Evolutionary conservation across 768 basidiomycete species (phyloP).

Genomic region (Lentinula sp.): DNA sequence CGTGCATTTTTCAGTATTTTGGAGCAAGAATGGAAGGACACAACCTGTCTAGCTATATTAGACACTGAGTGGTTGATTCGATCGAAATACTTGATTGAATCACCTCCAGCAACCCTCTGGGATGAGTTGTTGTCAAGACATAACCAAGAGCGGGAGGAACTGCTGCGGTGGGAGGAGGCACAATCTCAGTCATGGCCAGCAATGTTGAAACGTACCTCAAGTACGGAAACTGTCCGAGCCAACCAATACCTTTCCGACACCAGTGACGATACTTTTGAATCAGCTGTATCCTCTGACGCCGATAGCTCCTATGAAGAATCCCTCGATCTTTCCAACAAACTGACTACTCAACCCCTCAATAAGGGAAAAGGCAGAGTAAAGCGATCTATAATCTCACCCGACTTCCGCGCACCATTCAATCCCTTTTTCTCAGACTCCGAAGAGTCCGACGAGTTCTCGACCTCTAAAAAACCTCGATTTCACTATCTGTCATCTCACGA

Average conservation of each 20-base stretch:
- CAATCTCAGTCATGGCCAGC: background rate
- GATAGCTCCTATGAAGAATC: background rate
- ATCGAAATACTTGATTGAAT: conserved; percentile 13
- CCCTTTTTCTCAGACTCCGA: background rate
- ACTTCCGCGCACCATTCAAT: background rate
- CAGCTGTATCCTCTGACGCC: background rate
- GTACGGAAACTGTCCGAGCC: conserved; percentile 36
- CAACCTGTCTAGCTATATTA: conserved; percentile 53
- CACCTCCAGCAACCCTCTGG: conserved; percentile 43
- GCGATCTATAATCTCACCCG: background rate
- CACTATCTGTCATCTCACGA: background rate
- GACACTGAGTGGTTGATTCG: conserved; percentile 54
- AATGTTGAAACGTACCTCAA: conserved; percentile 26
- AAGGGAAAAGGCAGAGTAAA: background rate
- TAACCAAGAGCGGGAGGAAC: conserved; percentile 48
- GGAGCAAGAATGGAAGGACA: conserved; percentile 47
- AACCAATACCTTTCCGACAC: background rate
- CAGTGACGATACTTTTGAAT: background rate
- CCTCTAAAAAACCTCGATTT: background rate
- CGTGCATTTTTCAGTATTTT: conserved; percentile 43
- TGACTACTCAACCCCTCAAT: background rate
- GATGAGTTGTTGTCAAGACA: conserved; percentile 58
- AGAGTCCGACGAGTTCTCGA: background rate
- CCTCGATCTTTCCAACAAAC: background rate
- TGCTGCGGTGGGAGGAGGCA: conserved; percentile 44